A percentile compares a stretch with the other conserved stretches of the same genome.
These are phyloP conservation scores for Fusarium nygamai DNA, from an alignment of 2,329 filamentous ascomycete species.

Conservation along the genomic window DNA sequence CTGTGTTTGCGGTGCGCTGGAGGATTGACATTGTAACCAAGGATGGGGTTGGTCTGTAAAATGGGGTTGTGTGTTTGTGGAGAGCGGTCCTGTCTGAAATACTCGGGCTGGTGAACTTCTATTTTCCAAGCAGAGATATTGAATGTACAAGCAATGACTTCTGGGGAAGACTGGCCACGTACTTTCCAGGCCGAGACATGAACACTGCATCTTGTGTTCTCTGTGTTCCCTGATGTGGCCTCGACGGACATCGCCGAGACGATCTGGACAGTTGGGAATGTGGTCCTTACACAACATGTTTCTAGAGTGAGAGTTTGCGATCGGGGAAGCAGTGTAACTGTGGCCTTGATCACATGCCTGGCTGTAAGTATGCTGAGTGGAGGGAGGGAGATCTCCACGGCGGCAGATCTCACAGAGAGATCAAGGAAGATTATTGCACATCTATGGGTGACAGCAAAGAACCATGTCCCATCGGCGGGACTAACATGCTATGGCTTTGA, in stretches of 20 bases:
- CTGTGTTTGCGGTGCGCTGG: neutral
- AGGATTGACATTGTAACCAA: neutral
- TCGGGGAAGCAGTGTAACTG: neutral
- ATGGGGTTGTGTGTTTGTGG: neutral
- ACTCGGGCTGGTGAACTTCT: neutral
- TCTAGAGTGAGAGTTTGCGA: neutral
- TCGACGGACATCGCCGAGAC: neutral
- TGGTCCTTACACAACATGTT: neutral
- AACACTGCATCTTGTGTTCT: neutral
- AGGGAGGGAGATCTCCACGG: neutral
- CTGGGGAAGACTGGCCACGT: neutral
- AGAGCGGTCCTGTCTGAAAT: neutral
- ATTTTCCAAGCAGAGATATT: no score
- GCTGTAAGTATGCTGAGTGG: neutral
- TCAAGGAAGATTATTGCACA: neutral
- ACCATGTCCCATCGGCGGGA: neutral
- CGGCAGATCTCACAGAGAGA: fast-evolving
- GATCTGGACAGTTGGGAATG: neutral
- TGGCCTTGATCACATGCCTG: neutral
- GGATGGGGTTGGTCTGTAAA: fast-evolving
- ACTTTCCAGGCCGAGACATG: neutral
- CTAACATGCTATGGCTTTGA: no score
- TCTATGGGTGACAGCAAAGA: neutral
- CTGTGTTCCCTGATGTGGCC: neutral
- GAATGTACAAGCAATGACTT: no score